Conservation (phyloP, 345 rosid genomes). For the Salix caprea region DNA sequence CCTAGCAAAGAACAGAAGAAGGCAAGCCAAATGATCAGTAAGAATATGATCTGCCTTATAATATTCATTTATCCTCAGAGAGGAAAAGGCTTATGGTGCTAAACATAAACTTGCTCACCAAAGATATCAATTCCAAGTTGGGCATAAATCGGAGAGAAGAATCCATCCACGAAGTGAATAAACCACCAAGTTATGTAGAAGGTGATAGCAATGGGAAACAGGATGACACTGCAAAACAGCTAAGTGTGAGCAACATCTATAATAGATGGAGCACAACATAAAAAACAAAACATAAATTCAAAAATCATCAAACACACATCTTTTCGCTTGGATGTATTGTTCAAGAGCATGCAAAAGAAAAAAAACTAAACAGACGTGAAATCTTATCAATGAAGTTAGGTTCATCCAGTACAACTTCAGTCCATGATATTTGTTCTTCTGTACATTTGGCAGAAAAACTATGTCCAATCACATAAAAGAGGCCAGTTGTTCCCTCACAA, state of each 20-base stretch:
- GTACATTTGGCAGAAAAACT: background rate
- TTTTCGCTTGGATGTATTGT: background rate
- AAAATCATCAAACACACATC: background rate
- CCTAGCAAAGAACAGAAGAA: constrained; percentile 39
- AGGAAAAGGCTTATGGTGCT: background rate
- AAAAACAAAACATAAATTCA: background rate
- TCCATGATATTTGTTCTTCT: background rate
- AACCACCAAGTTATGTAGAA: constrained; percentile 99
- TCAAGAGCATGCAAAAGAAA: background rate
- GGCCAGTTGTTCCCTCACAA: background rate
- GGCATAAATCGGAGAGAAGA: constrained; percentile 91
- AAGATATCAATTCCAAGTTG: constrained; percentile 91
- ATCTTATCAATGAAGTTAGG: background rate
- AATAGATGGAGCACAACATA: constrained; percentile 9
- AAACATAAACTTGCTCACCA: constrained; percentile 44
- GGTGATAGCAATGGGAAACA: constrained; percentile 89
- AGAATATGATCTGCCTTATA: background rate
- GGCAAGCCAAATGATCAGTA: constrained; percentile 13
- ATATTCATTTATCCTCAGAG: background rate
- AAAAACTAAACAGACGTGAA: background rate
- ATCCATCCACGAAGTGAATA: constrained; percentile 95
- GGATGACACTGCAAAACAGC: constrained; percentile 73
- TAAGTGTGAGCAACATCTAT: constrained; percentile 20
- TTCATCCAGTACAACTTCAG: background rate
- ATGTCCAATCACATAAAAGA: background rate